Base-by-base conservation (phyloP, 805 yeast species). In the Spathaspora gorwiae region DNA sequence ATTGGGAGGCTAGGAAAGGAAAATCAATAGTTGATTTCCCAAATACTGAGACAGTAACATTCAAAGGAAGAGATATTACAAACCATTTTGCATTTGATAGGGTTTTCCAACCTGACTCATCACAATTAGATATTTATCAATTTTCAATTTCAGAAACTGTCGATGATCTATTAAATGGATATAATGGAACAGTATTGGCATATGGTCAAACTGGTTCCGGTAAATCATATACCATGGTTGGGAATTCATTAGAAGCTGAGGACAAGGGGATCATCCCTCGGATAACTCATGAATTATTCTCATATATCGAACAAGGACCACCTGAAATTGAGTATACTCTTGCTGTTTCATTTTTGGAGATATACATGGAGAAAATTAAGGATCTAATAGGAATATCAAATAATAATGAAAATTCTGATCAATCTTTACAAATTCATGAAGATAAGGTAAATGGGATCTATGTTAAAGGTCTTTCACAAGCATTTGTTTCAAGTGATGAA, bases 141-240 rank as follows among this genome's bases (percentile, higher is more conserved):
- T 78, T 73, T 54, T 75, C 87, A 0, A 75, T 85, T 5, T 57
- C 66, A 35, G 79, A 79, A 35, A 81, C 87, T 0, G 83, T 88
- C 4, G 81, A 79, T 36, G 92, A 85, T 49, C 70, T 87, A 29
- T 73, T 84, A 46, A 70, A 73, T 30, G 97, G 97, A 0, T 83
- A 81, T 56, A 86, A 87, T 58, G 87, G 90, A 15, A 79, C 92
- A 0, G 79, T 87, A 0, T 64, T 87, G 33, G 87, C 90, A 0
- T 87, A 85, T 61, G 95, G 95, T 8, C 92, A 84, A 55, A 80
- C 87, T 0, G 87, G 89, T 0, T 74, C 89, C 1, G 94, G 94
- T 6, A 86, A 86, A 60, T 77, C 90, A 0, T 78, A 77, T 56
- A 82, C 92, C 2, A 82, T 87, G 89, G 77, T 84, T 76, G 94